Conservation (phyloP, 2,329 filamentous ascomycete species). For the Phialocephala subalpina region DNA sequence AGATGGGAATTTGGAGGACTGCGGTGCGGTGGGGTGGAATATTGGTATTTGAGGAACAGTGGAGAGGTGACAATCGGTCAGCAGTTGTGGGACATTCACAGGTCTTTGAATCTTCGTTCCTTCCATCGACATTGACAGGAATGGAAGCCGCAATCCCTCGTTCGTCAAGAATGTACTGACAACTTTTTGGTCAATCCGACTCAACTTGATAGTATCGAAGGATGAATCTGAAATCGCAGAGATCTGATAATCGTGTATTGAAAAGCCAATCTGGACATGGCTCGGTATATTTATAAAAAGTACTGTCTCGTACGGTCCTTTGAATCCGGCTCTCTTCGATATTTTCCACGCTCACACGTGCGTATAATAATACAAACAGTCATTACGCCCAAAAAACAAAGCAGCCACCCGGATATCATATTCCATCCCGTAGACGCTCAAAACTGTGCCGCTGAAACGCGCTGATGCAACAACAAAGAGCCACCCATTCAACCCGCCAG, state of each 20-base stretch:
- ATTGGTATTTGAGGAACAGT: no score
- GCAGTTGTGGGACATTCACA: no score
- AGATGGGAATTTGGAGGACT: neutral
- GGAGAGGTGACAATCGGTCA: no score
- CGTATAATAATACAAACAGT: neutral
- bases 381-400: slow-evolving; percentile 3
- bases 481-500: neutral
- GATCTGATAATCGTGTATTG: neutral
- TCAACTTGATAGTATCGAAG: no score
- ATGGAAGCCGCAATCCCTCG: no score
- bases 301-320: neutral
- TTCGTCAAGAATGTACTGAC: no score
- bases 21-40: no score
- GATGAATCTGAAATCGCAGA: neutral
- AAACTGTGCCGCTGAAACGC: neutral
- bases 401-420: neutral
- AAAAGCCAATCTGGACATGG: neutral
- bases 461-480: slow-evolving; percentile 10
- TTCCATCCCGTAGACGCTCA: neutral
- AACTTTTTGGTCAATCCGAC: no score
- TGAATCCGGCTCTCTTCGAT: neutral
- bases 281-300: neutral
- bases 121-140: no score
- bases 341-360: neutral
- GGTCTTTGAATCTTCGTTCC: no score